Percentiles rank a stretch among this genome's conserved stretches.
phyloP scores from a whole-genome alignment of 2,329 filamentous ascomycete genomes.

The Cladosporium sp. region DNA sequence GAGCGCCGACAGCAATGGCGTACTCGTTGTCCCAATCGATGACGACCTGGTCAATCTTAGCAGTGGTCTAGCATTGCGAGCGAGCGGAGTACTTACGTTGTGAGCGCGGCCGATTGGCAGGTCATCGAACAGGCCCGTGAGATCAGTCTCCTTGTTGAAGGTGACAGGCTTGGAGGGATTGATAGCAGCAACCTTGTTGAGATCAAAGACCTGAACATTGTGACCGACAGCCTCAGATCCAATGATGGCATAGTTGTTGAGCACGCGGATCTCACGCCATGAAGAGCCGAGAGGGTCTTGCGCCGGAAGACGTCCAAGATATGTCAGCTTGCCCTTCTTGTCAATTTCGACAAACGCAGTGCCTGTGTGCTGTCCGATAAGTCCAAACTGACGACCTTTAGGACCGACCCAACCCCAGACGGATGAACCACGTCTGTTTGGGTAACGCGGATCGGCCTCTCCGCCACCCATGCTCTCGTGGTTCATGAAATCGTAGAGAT shows the following conservation, averaged over 20 bases:
- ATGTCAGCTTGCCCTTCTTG: conserved; percentile 42
- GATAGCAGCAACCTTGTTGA: conserved; percentile 33
- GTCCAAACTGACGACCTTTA: conserved; percentile 48
- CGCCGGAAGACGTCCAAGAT: conserved; percentile 45
- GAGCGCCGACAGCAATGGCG: conserved; percentile 43
- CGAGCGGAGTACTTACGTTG: conserved; percentile 36
- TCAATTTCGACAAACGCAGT: conserved; percentile 48
- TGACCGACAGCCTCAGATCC: conserved; percentile 43
- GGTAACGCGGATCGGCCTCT: conserved; percentile 19
- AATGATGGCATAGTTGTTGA: conserved; percentile 40
- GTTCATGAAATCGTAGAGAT: conserved; percentile 37
- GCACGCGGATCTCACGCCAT: conserved; percentile 37
- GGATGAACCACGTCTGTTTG: conserved; percentile 37
- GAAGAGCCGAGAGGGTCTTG: conserved; percentile 31
- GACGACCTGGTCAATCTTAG: conserved; percentile 25
- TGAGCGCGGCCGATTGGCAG: conserved; percentile 46
- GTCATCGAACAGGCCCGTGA: conserved; percentile 37
- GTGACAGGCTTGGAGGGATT: conserved; percentile 36
- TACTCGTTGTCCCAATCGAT: conserved; percentile 44
- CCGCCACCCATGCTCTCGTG: conserved; percentile 37
- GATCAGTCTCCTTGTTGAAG: conserved; percentile 38
- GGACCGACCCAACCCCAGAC: conserved; percentile 48
- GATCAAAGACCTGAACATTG: conserved; percentile 51
- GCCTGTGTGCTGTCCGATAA: conserved; percentile 47
- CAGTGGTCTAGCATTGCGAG: not conserved